phyloP scores from a whole-genome alignment of 495 filamentous ascomycete species.

The Aspergillus ostianus region DNA sequence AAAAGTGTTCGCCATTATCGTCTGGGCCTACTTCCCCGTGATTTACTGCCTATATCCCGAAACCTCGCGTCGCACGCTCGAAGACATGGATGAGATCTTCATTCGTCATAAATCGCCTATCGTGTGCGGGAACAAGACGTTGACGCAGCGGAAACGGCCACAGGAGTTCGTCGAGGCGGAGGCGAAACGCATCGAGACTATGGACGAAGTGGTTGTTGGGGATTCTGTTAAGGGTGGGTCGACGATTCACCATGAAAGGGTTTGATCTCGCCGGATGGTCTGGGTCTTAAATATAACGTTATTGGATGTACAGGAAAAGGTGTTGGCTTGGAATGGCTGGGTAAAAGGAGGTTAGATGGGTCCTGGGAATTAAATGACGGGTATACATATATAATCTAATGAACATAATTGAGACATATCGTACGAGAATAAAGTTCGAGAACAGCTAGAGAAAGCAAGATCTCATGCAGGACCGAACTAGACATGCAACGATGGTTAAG shows the following conservation, averaged over 20 bases:
- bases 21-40: conserved; percentile 58
- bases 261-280: not conserved
- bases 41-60: conserved; percentile 63
- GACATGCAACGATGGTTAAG: too few relatives aligned
- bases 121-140: not conserved
- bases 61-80: conserved; percentile 46
- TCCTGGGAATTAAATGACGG: too few relatives aligned
- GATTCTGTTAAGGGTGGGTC: not conserved
- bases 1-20: conserved; percentile 52
- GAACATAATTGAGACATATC: too few relatives aligned
- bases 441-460: too few relatives aligned
- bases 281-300: too few relatives aligned
- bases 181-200: not conserved
- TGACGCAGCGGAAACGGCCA: not conserved
- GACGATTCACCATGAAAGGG: not conserved
- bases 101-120: not conserved
- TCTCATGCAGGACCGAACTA: too few relatives aligned
- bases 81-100: conserved; percentile 33
- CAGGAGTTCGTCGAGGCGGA: not conserved
- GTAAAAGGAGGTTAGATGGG: too few relatives aligned
- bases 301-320: too few relatives aligned
- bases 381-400: too few relatives aligned
- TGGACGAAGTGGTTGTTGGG: not conserved
- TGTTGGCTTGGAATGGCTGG: too few relatives aligned
- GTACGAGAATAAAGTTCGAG: too few relatives aligned